phyloP scores from a whole-genome alignment of 306 rosid species.

The Hippophae tibetana region DNA sequence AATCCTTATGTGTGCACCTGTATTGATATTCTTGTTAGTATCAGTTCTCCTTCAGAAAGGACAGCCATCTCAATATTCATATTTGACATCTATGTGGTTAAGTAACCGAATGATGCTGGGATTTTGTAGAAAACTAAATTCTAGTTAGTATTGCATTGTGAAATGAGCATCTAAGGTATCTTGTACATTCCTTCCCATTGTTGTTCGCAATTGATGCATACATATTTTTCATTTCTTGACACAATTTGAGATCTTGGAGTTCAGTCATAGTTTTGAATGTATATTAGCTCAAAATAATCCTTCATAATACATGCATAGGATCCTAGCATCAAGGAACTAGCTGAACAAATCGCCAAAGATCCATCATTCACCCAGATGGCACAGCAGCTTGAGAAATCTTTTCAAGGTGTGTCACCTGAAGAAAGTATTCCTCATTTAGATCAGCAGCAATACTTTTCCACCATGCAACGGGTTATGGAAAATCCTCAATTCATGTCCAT shows the following conservation, averaged over 20 bases:
- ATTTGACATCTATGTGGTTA: too few relatives aligned
- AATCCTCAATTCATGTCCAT: conserved; percentile 93
- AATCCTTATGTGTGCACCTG: too few relatives aligned
- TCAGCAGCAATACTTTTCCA: conserved; percentile 65
- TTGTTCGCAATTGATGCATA: not conserved
- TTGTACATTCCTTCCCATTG: not conserved
- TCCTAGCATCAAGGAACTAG: conserved; percentile 95
- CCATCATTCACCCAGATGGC: conserved; percentile 98
- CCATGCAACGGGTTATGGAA: conserved; percentile 99
- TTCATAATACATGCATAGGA: conserved; percentile 41
- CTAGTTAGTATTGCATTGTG: too few relatives aligned
- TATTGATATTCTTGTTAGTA: too few relatives aligned
- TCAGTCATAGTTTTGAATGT: not conserved
- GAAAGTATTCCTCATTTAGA: conserved; percentile 75
- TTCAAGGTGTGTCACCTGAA: conserved; percentile 55
- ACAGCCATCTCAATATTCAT: too few relatives aligned
- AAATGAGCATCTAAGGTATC: too few relatives aligned
- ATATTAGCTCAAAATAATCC: conserved; percentile 11
- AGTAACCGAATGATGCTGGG: too few relatives aligned
- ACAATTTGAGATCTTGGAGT: conserved; percentile 7
- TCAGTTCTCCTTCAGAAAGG: too few relatives aligned
- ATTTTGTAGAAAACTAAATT: too few relatives aligned
- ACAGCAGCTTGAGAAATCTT: conserved; percentile 86
- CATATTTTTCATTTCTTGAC: not conserved
- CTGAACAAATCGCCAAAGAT: conserved; percentile 93